A percentile compares a stretch with the other conserved stretches of the same genome.
phyloP scores from a whole-genome alignment of 2,329 filamentous ascomycete genomes.

The Epichloe sibirici region DNA sequence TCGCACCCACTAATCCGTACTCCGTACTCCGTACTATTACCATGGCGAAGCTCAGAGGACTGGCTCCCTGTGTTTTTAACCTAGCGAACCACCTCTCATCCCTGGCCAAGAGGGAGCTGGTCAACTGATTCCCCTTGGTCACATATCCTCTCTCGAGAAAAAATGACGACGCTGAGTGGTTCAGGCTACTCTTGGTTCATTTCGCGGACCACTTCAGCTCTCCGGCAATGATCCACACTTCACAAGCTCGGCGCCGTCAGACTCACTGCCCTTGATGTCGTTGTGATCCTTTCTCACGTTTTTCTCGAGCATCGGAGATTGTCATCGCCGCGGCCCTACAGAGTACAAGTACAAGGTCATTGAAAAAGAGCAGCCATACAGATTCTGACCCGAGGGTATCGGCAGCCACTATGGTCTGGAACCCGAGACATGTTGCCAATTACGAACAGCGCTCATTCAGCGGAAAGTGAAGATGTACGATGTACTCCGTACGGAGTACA shows the following conservation, averaged over 20 bases:
- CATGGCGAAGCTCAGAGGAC: not conserved
- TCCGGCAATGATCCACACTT: not conserved
- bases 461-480: too few species aligned
- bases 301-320: not conserved
- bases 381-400: not conserved
- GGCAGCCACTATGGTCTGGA: not conserved
- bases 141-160: not conserved
- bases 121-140: not conserved
- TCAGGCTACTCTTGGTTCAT: not conserved
- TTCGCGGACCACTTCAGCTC: not conserved
- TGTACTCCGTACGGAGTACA: too few species aligned
- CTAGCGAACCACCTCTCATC: not conserved
- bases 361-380: not conserved
- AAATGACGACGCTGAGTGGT: not conserved
- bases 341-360: not conserved
- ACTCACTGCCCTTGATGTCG: not conserved
- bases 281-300: too few species aligned
- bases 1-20: not conserved
- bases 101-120: not conserved
- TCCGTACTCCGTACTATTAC: not conserved
- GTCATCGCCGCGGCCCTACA: not conserved
- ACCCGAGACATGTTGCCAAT: not conserved
- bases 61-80: not conserved
- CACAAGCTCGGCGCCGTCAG: not conserved
- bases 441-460: not conserved